Conservation (phyloP, 768 basidiomycete genomes). For the Rhodosporidiobolus odoratus region DNA sequence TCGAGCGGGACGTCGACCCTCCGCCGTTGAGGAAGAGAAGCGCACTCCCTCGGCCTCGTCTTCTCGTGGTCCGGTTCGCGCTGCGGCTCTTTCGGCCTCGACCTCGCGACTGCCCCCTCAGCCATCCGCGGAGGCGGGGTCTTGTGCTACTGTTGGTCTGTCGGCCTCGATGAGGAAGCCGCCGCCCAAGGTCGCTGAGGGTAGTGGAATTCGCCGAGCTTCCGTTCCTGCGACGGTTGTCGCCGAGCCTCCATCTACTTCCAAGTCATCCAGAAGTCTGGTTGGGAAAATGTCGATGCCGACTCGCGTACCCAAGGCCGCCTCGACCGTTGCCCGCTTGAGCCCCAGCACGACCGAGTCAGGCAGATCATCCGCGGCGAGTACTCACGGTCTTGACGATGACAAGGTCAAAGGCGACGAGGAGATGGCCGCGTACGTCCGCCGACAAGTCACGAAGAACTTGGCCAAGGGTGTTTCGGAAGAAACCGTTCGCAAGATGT, state of each 20-base stretch:
- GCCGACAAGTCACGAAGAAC: slow-evolving; percentile 81
- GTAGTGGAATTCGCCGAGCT: slow-evolving; percentile 1
- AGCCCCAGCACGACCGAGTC: slow-evolving; percentile 66
- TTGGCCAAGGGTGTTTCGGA: slow-evolving; percentile 74
- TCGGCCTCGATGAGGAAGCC: not conserved
- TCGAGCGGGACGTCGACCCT: slow-evolving; percentile 1
- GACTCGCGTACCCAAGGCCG: slow-evolving; percentile 49
- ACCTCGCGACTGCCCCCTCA: slow-evolving; percentile 5
- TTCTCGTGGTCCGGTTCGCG: not conserved
- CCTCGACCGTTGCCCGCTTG: slow-evolving; percentile 46
- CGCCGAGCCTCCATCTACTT: slow-evolving; percentile 1
- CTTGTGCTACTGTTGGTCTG: not conserved
- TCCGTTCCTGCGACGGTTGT: slow-evolving; percentile 8
- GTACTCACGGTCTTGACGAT: slow-evolving; percentile 60
- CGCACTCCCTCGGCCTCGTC: not conserved
- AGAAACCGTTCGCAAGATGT: slow-evolving; percentile 76
- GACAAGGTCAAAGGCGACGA: slow-evolving; percentile 86
- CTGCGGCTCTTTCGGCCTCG: slow-evolving; percentile 13
- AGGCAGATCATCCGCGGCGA: slow-evolving; percentile 76
- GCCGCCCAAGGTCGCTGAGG: slow-evolving; percentile 1
- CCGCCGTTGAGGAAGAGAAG: slow-evolving; percentile 23
- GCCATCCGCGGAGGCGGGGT: not conserved
- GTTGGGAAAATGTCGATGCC: slow-evolving; percentile 56
- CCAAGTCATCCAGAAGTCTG: slow-evolving; percentile 43
- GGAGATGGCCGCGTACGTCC: slow-evolving; percentile 93